Conservation (phyloP, 2,329 filamentous ascomycete genomes). For the Xylariaceae sp. region DNA sequence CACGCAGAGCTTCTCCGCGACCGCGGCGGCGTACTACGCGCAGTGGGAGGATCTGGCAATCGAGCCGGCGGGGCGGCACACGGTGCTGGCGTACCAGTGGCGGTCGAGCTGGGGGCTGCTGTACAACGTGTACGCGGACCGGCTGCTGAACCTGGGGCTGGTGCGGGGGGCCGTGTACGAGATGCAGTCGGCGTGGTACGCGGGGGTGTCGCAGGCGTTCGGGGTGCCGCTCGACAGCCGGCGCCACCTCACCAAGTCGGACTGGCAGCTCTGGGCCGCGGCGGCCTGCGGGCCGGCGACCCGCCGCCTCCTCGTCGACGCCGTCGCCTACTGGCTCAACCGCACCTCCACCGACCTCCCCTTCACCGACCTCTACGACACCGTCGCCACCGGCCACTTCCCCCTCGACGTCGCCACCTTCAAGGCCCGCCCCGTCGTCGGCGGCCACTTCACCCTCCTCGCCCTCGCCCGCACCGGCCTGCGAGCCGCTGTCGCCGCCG, state of each 20-base stretch:
- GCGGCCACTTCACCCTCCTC: constrained; percentile 71
- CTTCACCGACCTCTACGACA: constrained; percentile 69
- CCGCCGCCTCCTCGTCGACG: constrained; percentile 62
- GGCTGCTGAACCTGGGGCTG: constrained; percentile 41
- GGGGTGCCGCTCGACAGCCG: constrained; percentile 71
- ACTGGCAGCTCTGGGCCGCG: constrained; percentile 75
- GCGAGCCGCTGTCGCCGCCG: constrained; percentile 18
- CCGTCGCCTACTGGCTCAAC: constrained; percentile 69
- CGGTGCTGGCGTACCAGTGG: constrained; percentile 36
- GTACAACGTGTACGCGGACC: constrained; percentile 36
- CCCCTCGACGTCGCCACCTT: constrained; percentile 59
- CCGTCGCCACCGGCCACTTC: constrained; percentile 59
- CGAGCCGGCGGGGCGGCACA: constrained; percentile 30
- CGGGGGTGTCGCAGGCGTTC: constrained; percentile 66
- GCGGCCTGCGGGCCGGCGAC: constrained; percentile 61
- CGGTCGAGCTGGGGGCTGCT: constrained; percentile 32
- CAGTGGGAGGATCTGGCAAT: constrained; percentile 30
- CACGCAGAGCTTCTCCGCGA: constrained; percentile 60
- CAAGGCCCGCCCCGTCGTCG: constrained; percentile 72
- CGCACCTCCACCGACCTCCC: constrained; percentile 66
- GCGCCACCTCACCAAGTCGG: constrained; percentile 72
- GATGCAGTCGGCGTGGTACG: constrained; percentile 39
- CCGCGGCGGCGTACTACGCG: constrained; percentile 36
- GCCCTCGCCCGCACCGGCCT: constrained; percentile 47
- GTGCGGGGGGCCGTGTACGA: constrained; percentile 32